Evolutionary conservation across 2,329 filamentous ascomycete species (phyloP), one percentile per base, ranked within the genome.

Genomic region (Stromatinia cepivora): DNA sequence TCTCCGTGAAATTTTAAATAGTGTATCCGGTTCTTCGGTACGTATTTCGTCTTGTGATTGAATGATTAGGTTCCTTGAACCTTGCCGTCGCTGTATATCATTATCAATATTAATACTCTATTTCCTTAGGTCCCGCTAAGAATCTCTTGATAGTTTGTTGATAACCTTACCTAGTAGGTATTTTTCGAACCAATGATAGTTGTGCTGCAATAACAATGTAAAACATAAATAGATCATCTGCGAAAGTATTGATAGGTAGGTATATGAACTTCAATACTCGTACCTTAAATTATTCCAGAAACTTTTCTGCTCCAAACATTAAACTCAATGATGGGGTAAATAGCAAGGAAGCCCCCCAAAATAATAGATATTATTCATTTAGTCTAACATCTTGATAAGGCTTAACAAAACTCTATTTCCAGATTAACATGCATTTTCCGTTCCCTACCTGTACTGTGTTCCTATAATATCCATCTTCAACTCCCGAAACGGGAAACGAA

Each of bases 11-110:
- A n/a, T 62, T n/a, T 61, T 7, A 22, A 48, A n/a, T 36, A 62
- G 59, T 50, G 45, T n/a, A 63, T 50, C 59, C 59, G 36, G 45
- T 63, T 39, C 59, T 31, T 63, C 45, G 59, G 59, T 63, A 63
- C 6, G 2, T 20, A 15, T 4, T 63, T 50, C 15, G 6, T 63
- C 28, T 10, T 10, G 28, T 63, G 45, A 39, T 63, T 36, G 45
- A 50, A 9, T 62, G 28, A 10, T 39, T 25, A 17, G 34, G 42
- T 48, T 62, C 45, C 42, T 48, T 62, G 42, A 42, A 42, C 34
- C 56, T 25, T 58, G 22, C 22, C n/a, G 7, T 58, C 8, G 54
- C 34, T 57, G 17, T 56, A 7, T 56, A 15, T 42, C 39, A 13
- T 36, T 31, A 3, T 34, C 11, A 22, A 36, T 56, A 22, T 22